phyloP scores from a whole-genome alignment of 495 filamentous ascomycete genomes.

The Lepidopterella palustris region DNA sequence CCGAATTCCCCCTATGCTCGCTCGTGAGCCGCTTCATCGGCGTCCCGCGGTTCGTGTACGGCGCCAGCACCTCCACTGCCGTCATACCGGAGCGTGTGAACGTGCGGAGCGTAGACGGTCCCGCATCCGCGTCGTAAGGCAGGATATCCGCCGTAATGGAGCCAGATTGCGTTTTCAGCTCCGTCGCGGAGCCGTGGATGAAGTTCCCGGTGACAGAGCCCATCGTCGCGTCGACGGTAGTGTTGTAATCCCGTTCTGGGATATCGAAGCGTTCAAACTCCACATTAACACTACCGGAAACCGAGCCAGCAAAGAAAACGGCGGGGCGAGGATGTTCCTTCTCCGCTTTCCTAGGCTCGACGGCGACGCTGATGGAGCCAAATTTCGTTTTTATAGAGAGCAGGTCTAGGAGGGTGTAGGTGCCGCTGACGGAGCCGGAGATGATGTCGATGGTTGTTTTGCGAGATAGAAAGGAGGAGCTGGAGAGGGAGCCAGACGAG shows the following conservation, averaged over 20 bases:
- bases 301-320: constrained; percentile 21
- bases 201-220: constrained; percentile 29
- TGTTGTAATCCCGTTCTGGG: constrained; percentile 32
- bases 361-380: constrained; percentile 30
- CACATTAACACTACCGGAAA: constrained; percentile 26
- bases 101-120: constrained; percentile 22
- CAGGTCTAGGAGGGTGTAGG: constrained; percentile 29
- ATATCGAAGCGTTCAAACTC: constrained; percentile 22
- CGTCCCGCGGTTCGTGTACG: constrained; percentile 12
- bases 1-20: constrained; percentile 24
- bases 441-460: constrained; percentile 26
- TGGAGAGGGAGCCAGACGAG: constrained; percentile 14
- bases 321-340: constrained; percentile 20
- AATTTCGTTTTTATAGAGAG: constrained; percentile 27
- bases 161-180: constrained; percentile 22
- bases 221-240: constrained; percentile 16
- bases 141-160: constrained; percentile 26
- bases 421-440: constrained; percentile 30
- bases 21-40: constrained; percentile 21
- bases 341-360: constrained; percentile 25
- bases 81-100: constrained; percentile 22
- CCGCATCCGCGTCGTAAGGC: constrained; percentile 19
- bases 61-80: constrained; percentile 16
- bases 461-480: constrained; percentile 21
- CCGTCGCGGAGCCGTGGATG: constrained; percentile 30